Evolutionary conservation across 495 filamentous ascomycete species (phyloP).

Genomic region (Arthonia radiata): DNA sequence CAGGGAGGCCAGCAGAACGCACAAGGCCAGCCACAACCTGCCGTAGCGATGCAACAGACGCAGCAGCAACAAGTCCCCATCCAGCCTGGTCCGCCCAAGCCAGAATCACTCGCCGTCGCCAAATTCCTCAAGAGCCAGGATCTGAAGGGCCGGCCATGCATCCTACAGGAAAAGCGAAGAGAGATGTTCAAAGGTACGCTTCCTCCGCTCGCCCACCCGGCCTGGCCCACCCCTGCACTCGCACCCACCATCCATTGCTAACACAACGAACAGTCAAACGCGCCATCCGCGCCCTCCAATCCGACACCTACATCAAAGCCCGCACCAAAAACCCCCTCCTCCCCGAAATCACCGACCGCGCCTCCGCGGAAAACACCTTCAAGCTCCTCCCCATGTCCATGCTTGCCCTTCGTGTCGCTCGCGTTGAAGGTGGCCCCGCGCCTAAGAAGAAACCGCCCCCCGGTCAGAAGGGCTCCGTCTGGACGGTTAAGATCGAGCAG

Average conservation of each 20-base stretch:
- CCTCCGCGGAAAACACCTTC: conserved; percentile 74
- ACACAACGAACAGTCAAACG: conserved; percentile 50
- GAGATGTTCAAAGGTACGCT: conserved; percentile 80
- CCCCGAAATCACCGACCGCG: conserved; percentile 64
- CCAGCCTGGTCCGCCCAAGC: conserved; percentile 53
- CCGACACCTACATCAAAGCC: conserved; percentile 66
- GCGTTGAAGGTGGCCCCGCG: conserved; percentile 49
- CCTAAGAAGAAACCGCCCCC: conserved; percentile 59
- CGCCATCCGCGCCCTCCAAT: conserved; percentile 78
- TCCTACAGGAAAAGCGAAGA: conserved; percentile 87
- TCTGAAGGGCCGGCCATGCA: conserved; percentile 75
- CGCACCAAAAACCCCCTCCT: conserved; percentile 72
- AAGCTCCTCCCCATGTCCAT: conserved; percentile 91
- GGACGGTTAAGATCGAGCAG: conserved; percentile 90
- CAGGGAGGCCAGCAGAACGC: conserved; percentile 4
- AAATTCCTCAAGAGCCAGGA: conserved; percentile 67
- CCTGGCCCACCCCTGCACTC: neutral
- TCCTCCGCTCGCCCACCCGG: neutral
- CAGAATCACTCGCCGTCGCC: conserved; percentile 70
- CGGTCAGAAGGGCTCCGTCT: conserved; percentile 25
- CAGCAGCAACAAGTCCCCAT: conserved; percentile 30
- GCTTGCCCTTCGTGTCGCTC: conserved; percentile 71
- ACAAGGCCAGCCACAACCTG: neutral
- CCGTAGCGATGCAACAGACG: conserved; percentile 12
- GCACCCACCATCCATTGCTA: neutral